Evolutionary conservation across 306 rosid genomes (phyloP).

Genomic region (Sesbania bispinosa): DNA sequence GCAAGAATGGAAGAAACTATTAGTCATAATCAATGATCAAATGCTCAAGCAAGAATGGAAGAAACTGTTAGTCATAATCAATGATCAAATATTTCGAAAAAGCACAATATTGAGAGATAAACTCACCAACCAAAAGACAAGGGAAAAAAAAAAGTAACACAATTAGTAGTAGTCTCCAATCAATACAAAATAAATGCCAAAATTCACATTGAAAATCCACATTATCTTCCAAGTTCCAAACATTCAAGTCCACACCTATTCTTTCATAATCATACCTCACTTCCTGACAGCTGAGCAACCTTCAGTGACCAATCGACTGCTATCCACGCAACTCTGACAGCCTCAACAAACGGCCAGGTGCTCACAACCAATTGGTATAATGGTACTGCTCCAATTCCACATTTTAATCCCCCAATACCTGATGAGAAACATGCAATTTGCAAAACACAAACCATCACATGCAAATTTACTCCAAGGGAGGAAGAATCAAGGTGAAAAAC

Average conservation of each 20-base stretch:
- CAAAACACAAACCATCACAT: neutral
- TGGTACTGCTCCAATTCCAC: conserved; percentile 44
- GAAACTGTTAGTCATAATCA: neutral
- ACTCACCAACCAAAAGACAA: too few species aligned
- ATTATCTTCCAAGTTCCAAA: neutral
- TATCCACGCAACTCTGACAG: conserved; percentile 72
- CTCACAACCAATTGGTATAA: conserved; percentile 73
- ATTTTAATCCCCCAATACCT: conserved; percentile 47
- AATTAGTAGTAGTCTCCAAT: neutral
- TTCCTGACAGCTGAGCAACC: conserved; percentile 80
- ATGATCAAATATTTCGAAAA: neutral
- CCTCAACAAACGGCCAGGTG: conserved; percentile 92
- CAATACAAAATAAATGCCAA: neutral
- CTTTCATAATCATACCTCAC: conserved; percentile 88
- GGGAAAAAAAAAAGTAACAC: neutral
- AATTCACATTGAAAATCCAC: neutral
- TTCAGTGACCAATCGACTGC: conserved; percentile 67
- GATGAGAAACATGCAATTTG: conserved; percentile 1
- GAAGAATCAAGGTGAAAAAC: neutral
- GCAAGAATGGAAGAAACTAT: too few species aligned
- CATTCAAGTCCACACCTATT: conserved; percentile 49
- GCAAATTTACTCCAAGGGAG: neutral
- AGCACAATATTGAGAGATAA: neutral
- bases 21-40: too few species aligned
- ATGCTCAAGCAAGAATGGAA: neutral